Evolutionary conservation across 805 yeast species (phyloP), one percentile per base, ranked within the genome.

Genomic region (Barnettozyma californica): DNA sequence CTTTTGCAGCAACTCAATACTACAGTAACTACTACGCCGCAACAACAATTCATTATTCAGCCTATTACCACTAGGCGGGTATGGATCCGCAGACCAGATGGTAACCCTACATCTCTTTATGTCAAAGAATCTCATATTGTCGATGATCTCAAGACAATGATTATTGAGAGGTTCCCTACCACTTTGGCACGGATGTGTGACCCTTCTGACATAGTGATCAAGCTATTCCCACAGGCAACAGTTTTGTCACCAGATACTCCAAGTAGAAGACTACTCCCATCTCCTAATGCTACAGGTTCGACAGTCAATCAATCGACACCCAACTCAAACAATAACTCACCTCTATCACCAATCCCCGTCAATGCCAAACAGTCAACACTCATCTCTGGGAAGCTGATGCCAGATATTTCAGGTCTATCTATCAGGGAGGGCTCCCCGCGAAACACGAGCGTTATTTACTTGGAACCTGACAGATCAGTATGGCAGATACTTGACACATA

Each of bases 141-240:
- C 5, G 98, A 91, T 64, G 96, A 92, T 64, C 69, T 91, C 57
- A 91, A 91, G 59, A 68, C 74, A 10, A 74, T 80, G 50, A 74
- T 91, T 1, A 65, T 82, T 34, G 68, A 68, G 41, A 86, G 83
- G 56, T 85, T 77, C 63, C 86, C 95, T 47, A 80, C 84, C 50
- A 75, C 87, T 2, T 60, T 84, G 48, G 86, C 81, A 4, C 63
- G 77, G 51, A 62, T 69, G 41, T 76, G 74, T 59, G 89, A 89
- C 68, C 82, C 95, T 9, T 80, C 95, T 10, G 88, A 87, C 61
- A 49, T 84, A 53, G 47, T 70, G 16, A 62, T 81, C 51, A 56
- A 51, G 21, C 44, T 59, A 10, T 59, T 61, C 27, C 51, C 56
- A 2, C 33, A 29, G 3, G 16, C 33, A 29, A 11, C 33, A 13